A percentile compares a stretch with the other conserved stretches of the same genome.
Evolutionary conservation across 1,284 basidiomycete genomes (phyloP).

Genomic region (Sporisorium sorghi): DNA sequence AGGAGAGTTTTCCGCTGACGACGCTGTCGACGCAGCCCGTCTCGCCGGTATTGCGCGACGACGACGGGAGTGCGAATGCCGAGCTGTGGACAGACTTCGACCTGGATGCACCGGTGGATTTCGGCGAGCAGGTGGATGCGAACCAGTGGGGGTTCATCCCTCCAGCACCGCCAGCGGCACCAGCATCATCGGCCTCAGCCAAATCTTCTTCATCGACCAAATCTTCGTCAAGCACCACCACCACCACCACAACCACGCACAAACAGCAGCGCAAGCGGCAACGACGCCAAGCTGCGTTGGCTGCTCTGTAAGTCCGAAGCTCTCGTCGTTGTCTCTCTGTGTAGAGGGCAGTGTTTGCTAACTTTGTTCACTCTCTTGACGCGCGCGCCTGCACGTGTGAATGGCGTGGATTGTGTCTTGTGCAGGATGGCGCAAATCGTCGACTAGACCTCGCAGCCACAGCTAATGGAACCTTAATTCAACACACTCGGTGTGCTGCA

Average conservation of each 20-base stretch:
- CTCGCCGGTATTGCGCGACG: too few species aligned
- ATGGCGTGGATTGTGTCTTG: too few species aligned
- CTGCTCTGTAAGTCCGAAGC: conserved; percentile 43
- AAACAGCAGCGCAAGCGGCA: not conserved
- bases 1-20: not conserved
- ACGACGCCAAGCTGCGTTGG: conserved; percentile 22
- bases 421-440: too few species aligned
- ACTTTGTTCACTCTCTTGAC: too few species aligned
- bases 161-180: not conserved
- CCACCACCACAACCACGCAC: not conserved
- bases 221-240: not conserved
- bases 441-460: too few species aligned
- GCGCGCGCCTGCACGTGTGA: too few species aligned
- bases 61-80: not conserved
- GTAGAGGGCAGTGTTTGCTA: too few species aligned
- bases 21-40: not conserved
- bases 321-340: too few species aligned
- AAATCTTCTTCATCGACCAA: not conserved
- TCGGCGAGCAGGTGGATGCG: conserved; percentile 1
- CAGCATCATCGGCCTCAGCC: not conserved
- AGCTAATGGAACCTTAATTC: too few species aligned
- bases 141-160: not conserved
- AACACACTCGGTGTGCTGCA: too few species aligned
- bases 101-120: conserved; percentile 14
- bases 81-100: conserved; percentile 27